phyloP scores from a whole-genome alignment of 768 basidiomycete species.

The Strobilomyces echinocephalus region DNA sequence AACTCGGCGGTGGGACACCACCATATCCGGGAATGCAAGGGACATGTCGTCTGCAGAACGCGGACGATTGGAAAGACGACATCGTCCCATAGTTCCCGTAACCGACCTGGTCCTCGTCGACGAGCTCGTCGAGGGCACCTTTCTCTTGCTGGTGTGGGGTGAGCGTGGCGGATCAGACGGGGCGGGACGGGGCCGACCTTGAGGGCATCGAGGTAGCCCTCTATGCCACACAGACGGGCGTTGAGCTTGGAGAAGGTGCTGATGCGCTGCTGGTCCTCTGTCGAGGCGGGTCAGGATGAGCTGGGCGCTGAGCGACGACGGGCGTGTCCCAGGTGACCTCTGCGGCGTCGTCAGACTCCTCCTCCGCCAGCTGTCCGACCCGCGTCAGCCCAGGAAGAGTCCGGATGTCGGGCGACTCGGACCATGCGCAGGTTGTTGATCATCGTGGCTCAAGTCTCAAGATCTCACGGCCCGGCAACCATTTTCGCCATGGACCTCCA shows the following conservation, averaged over 20 bases:
- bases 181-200: constrained; percentile 57
- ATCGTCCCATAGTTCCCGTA: too few relatives aligned
- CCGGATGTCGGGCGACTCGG: too few relatives aligned
- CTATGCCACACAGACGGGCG: constrained; percentile 63
- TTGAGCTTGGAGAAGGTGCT: constrained; percentile 91
- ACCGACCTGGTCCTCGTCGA: constrained; percentile 77
- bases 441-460: too few relatives aligned
- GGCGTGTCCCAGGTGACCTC: constrained; percentile 82
- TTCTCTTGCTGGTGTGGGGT: constrained; percentile 70
- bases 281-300: background rate
- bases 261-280: constrained; percentile 86
- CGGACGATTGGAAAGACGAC: too few relatives aligned
- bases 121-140: constrained; percentile 88
- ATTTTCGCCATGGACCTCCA: too few relatives aligned
- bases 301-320: background rate
- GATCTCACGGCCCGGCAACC: too few relatives aligned
- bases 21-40: too few relatives aligned
- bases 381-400: too few relatives aligned
- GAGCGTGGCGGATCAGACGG: background rate
- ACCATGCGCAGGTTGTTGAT: too few relatives aligned
- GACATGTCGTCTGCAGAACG: too few relatives aligned
- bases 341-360: constrained; percentile 67
- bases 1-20: too few relatives aligned
- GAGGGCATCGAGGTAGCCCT: constrained; percentile 66
- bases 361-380: constrained; percentile 50